A percentile compares a stretch with the other conserved stretches of the same genome.
These are phyloP conservation scores for Agarophyton chilense DNA, from an alignment of 23 red algal genomes.

Conservation along the genomic window DNA sequence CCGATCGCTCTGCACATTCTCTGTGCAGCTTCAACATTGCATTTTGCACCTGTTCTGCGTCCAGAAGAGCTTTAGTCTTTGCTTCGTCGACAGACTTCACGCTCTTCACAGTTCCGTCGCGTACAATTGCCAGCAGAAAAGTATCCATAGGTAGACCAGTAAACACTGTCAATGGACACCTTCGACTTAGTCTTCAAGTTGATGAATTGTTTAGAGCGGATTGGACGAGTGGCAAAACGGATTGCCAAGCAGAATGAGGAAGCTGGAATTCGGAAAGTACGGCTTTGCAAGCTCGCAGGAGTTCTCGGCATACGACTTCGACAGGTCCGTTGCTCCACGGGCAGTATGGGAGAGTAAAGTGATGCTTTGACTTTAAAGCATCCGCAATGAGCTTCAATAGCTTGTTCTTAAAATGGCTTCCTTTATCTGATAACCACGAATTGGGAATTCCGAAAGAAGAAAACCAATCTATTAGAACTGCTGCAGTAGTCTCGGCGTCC, in stretches of 20 bases:
- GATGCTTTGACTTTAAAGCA: background rate
- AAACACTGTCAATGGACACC: slow-evolving; percentile 38
- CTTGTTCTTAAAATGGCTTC: slow-evolving; percentile 16
- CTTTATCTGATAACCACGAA: slow-evolving; percentile 18
- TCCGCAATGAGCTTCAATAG: background rate
- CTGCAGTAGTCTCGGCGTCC: background rate
- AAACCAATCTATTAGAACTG: slow-evolving; percentile 28
- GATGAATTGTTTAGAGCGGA: slow-evolving; percentile 33
- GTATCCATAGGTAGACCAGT: slow-evolving; percentile 16
- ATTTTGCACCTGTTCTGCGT: background rate
- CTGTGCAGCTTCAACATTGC: background rate
- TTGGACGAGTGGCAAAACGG: background rate
- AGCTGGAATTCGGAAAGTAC: background rate
- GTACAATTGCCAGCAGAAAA: background rate
- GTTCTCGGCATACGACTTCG: slow-evolving; percentile 8
- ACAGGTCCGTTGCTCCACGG: slow-evolving; percentile 31
- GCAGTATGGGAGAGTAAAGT: slow-evolving; percentile 13
- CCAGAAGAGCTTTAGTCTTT: background rate
- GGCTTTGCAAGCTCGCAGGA: background rate
- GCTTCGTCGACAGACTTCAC: background rate
- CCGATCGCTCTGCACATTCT: background rate
- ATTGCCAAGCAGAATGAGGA: background rate
- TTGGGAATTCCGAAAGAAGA: background rate
- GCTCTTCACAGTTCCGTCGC: background rate
- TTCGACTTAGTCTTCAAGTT: background rate